These are phyloP conservation scores for Phanerochaete carnosa DNA, from an alignment of 768 basidiomycete species.

Conservation along the genomic window DNA sequence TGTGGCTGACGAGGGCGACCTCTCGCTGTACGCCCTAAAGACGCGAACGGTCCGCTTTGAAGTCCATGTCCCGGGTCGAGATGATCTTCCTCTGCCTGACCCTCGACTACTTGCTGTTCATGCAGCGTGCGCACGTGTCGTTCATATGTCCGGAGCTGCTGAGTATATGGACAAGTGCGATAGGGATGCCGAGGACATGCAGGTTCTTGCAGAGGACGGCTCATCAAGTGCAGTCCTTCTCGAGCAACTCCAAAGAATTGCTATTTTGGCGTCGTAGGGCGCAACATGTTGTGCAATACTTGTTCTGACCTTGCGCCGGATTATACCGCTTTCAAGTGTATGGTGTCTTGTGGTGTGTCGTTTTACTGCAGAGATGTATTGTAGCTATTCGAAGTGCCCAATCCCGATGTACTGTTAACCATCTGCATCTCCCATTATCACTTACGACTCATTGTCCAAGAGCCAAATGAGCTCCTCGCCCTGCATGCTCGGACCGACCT, in stretches of 20 bases:
- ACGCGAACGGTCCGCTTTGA: background rate
- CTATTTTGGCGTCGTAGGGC: too few species aligned
- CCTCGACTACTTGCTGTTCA: background rate
- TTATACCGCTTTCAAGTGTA: too few species aligned
- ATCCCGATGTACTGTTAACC: too few species aligned
- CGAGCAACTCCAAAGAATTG: background rate
- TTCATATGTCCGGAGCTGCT: background rate
- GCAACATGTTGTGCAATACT: too few species aligned
- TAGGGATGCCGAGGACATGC: background rate
- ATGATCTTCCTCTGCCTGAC: background rate
- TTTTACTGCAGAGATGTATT: too few species aligned
- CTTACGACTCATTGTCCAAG: slow-evolving; percentile 61
- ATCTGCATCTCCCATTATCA: background rate
- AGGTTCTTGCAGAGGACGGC: background rate
- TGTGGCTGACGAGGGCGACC: background rate
- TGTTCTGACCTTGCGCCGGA: too few species aligned
- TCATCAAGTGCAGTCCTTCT: background rate
- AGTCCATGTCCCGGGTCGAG: background rate
- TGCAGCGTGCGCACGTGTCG: background rate
- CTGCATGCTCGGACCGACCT: slow-evolving; percentile 89
- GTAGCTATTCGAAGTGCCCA: too few species aligned
- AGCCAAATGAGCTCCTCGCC: slow-evolving; percentile 72
- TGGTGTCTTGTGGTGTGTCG: too few species aligned
- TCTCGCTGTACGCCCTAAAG: background rate
- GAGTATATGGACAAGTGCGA: background rate